A percentile compares a stretch with the other conserved stretches of the same genome.
Conservation (phyloP, 139 green algal species). For the Pleodorina starrii region DNA sequence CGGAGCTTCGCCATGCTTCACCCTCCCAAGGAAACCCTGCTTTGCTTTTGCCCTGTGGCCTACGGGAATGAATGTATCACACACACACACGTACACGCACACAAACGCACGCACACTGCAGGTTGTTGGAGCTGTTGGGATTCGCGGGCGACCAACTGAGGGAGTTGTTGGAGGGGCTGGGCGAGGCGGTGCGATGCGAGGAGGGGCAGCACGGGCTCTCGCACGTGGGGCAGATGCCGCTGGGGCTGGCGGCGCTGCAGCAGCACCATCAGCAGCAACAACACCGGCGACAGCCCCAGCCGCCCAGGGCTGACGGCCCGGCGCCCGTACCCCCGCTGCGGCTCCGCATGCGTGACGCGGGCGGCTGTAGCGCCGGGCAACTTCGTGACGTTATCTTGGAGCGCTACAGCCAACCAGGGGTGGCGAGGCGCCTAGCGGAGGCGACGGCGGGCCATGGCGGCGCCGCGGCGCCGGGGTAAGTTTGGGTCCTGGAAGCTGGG, state of each 20-base stretch:
- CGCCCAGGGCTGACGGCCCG: background rate
- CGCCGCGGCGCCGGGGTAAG: background rate
- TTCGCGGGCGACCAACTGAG: background rate
- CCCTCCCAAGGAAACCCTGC: no score
- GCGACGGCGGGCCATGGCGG: background rate
- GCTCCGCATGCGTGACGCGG: background rate
- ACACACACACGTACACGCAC: no score
- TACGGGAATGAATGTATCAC: no score
- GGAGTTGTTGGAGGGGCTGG: background rate
- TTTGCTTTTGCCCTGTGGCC: no score
- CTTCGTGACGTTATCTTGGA: constrained; percentile 13
- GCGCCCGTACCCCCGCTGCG: background rate
- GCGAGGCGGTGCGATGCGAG: background rate
- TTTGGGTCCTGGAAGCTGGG: no score
- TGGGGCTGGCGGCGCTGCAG: no score
- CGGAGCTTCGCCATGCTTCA: no score
- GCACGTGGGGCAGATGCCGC: background rate
- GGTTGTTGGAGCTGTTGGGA: constrained; percentile 32
- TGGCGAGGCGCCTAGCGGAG: background rate
- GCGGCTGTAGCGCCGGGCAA: constrained; percentile 14
- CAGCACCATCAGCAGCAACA: no score
- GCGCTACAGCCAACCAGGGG: background rate
- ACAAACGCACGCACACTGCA: no score
- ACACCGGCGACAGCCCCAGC: no score
- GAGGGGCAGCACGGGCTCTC: background rate